Evolutionary conservation across 768 basidiomycete genomes (phyloP).

Genomic region (Hydnomerulius pinastri): DNA sequence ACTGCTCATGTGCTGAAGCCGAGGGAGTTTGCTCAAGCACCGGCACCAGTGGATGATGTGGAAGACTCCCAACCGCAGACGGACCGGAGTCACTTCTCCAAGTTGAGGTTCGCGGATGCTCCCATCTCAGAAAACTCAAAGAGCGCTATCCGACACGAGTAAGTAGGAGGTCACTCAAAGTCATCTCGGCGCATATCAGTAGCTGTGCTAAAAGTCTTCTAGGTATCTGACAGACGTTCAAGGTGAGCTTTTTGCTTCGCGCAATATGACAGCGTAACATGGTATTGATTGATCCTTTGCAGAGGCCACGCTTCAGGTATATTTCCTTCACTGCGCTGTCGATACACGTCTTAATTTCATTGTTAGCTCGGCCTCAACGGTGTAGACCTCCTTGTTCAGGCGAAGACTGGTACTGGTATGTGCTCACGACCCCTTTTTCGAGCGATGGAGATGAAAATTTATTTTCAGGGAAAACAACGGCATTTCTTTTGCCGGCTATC

Average conservation of each 20-base stretch:
- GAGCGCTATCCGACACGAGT: conserved; percentile 45
- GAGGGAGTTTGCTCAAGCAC: neutral
- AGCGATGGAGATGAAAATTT: neutral
- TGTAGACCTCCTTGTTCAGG: conserved; percentile 50
- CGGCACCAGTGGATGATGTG: neutral
- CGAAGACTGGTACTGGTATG: conserved; percentile 63
- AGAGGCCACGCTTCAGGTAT: conserved; percentile 46
- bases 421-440: neutral
- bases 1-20: conserved; percentile 16
- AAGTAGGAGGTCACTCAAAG: conserved; percentile 16
- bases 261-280: neutral
- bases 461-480: conserved; percentile 61
- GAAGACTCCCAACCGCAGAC: conserved; percentile 17
- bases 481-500: conserved; percentile 75
- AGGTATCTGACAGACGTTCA: conserved; percentile 52
- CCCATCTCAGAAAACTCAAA: conserved; percentile 43
- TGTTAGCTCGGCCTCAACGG: conserved; percentile 42
- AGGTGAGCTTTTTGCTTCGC: conserved; percentile 29
- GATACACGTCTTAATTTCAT: conserved; percentile 9
- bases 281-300: neutral
- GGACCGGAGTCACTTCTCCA: conserved; percentile 29
- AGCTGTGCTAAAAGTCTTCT: conserved; percentile 18
- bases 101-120: conserved; percentile 29
- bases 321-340: neutral
- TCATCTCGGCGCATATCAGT: conserved; percentile 5